Base-by-base conservation (phyloP, 139 green algal genomes). In the Gonium pectorale region DNA sequence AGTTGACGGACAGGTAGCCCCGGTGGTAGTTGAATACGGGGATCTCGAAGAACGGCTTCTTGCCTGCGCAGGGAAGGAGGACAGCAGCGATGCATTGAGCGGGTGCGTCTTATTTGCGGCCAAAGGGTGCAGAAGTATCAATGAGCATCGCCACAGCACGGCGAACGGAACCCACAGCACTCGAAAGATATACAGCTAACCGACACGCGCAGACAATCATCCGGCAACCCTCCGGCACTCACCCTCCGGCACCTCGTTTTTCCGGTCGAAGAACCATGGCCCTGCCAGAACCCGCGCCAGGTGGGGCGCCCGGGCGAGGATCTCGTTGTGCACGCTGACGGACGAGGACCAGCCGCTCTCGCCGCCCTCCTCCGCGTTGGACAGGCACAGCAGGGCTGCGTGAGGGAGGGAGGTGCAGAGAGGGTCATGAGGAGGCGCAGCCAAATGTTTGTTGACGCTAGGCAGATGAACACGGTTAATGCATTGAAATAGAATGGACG, bases 21-120 rank as follows among this genome's bases (percentile, higher is more conserved):
- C 89, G 54, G 74, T 92, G 79, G 80, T 90, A 93, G 80, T 92
- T 92, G 88, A 94, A 93, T 24, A 93, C 83, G 5, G 90, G 90
- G 67, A 94, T 90, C 46, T 89, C 74, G 86, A 91, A 94, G 72
- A 86, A 94, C 0, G 86, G 86, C 69, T 88, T 86, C 82, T 94
- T 89, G 68, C 91, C 92, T 22, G 88, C 40, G n/a, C 7, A 17
- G 60, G 1, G 7, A n/a, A 8, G 54, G 29, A 87, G 87, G 60
- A 17, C 29, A 21, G 29, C 29, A 8, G 60, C 29, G 7, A 67
- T 3, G 60, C 6, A 67, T 67, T 38, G 37, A 54, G 67, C 37
- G 31, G 8, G 35, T 13, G 67, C 41, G n/a, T n/a, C n/a, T n/a
- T n/a, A n/a, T n/a, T n/a, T n/a, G n/a, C n/a, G n/a, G n/a, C n/a